Percentiles rank a stretch among this genome's conserved stretches.
Evolutionary conservation across 495 filamentous ascomycete genomes (phyloP).

Genomic region (Talaromyces adpressus): DNA sequence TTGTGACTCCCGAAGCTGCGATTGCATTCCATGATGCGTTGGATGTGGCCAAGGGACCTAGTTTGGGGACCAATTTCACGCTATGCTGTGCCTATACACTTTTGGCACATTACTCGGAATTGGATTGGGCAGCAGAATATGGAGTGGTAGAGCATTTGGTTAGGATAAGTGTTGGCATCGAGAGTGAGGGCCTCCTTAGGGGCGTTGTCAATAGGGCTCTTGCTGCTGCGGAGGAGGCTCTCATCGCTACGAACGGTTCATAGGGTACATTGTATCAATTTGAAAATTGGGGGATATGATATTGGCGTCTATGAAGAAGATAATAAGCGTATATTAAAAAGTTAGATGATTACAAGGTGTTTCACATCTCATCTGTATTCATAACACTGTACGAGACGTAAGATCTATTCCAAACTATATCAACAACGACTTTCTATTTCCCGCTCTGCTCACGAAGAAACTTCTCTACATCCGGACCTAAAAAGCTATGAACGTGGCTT

Average conservation of each 20-base stretch:
- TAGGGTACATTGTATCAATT: not conserved
- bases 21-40: constrained; percentile 16
- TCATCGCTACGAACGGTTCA: not conserved
- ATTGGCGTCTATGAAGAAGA: not conserved
- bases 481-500: not conserved
- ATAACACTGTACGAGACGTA: not conserved
- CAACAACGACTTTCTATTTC: not conserved
- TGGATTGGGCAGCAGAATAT: constrained; percentile 17
- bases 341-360: not conserved
- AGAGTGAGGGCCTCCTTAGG: constrained; percentile 3
- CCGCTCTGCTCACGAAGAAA: not conserved
- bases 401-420: not conserved
- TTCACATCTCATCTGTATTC: no score
- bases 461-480: not conserved
- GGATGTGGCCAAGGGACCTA: constrained; percentile 18
- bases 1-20: constrained; percentile 11
- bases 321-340: not conserved
- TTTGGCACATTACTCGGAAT: constrained; percentile 14
- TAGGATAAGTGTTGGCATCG: constrained; percentile 18
- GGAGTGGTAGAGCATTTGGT: constrained; percentile 16
- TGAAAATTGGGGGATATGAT: not conserved
- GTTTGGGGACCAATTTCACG: constrained; percentile 19
- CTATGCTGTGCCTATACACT: constrained; percentile 14
- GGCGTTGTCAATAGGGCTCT: not conserved
- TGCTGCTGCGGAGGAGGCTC: not conserved